Base-by-base conservation (phyloP, 192 early-diverging fungal genomes). In the Ambispora gerdemannii region DNA sequence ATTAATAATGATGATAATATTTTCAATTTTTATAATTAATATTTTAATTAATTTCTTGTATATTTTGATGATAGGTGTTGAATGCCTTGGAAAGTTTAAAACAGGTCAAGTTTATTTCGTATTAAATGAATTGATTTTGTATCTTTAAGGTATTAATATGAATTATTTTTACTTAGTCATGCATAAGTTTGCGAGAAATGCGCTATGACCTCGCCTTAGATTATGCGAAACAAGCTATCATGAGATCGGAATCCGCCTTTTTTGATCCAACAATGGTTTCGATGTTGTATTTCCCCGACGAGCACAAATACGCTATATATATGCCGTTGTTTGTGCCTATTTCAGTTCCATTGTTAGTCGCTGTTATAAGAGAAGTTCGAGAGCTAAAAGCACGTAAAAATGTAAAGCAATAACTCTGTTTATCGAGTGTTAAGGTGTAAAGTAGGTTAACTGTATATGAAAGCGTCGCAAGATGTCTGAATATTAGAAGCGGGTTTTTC, bases 241-340 rank as follows among this genome's bases (percentile, higher is more conserved):
- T 76, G 30, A 63, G 82, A 15, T 84, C 95, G 2, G 94, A 98
- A 78, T 80, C 80, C 3, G 96, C 97, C 4, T 99, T 99, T 74
- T 98, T 97, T 85, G 93, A 99, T 73, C 95, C 95, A 0, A 93
- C 93, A 11, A 97, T 99, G 97, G 94, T 99, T 0, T 89, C 93
- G 3, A 86, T 97, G 87, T 81, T 98, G 4, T 99, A 99, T 73
- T 99, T 99, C 80, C 97, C 97, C 4, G 91, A 94, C 67, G 95
- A 99, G 76, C 97, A 99, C 80, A 97, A 93, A 77, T 93, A 91
- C 63, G 97, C 95, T 17, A 92, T 98, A 35, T 98, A 98, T 68
- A 89, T 96, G 89, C 96, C 96, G 11, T 81, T 95, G 62, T 96
- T 98, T 78, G 84, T 98, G 15, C 96, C 96, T 4, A 88, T 92